Percentiles rank a stretch among this genome's conserved stretches.
Conservation (phyloP, 2,329 filamentous ascomycete genomes). For the Colletotrichum godetiae region DNA sequence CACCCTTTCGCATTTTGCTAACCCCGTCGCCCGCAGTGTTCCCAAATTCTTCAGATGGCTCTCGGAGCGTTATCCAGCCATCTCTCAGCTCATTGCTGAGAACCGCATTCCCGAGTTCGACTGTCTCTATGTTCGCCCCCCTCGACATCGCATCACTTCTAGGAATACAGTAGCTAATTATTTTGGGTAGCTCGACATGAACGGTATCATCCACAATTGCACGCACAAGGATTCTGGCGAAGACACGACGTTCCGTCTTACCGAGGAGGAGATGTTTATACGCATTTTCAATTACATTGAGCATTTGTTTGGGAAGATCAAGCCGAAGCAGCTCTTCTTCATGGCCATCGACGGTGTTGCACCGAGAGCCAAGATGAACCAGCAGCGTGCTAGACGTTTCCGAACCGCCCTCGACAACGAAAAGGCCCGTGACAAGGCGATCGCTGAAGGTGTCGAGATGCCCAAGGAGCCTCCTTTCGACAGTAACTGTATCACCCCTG, state of each 20-base stretch:
- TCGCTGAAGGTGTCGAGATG: slow-evolving; percentile 88
- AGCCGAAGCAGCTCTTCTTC: slow-evolving; percentile 98
- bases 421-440: slow-evolving; percentile 89
- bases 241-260: slow-evolving; percentile 90
- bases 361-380: slow-evolving; percentile 99
- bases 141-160: slow-evolving; percentile 39
- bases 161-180: slow-evolving; percentile 47
- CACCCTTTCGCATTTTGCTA: slow-evolving; percentile 3
- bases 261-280: slow-evolving; percentile 99
- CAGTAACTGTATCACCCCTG: slow-evolving; percentile 98
- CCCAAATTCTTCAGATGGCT: slow-evolving; percentile 99
- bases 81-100: slow-evolving; percentile 97
- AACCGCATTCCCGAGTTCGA: slow-evolving; percentile 99
- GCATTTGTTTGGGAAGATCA: slow-evolving; percentile 98
- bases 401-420: slow-evolving; percentile 93
- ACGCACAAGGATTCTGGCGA: slow-evolving; percentile 93
- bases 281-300: slow-evolving; percentile 99
- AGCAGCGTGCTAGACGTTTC: slow-evolving; percentile 95
- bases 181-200: slow-evolving; percentile 82
- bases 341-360: slow-evolving; percentile 99
- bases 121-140: slow-evolving; percentile 80
- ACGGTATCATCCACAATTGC: slow-evolving; percentile 99
- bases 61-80: slow-evolving; percentile 97
- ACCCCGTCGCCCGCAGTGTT: slow-evolving; percentile 56
- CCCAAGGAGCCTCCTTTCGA: slow-evolving; percentile 97